These are phyloP conservation scores for Lumnitzera racemosa DNA, from an alignment of 345 rosid species.

Conservation along the genomic window DNA sequence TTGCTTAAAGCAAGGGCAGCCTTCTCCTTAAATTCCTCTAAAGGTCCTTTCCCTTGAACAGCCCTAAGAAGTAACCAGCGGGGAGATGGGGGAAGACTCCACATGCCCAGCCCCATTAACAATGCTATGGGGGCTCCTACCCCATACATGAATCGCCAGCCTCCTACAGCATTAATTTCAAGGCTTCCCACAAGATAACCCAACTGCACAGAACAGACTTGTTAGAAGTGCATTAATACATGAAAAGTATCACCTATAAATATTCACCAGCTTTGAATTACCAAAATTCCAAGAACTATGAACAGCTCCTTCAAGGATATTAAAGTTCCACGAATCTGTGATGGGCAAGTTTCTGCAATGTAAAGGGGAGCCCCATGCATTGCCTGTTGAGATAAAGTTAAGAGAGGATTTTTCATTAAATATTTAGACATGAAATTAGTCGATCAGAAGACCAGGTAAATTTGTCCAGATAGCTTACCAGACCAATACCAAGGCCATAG, in stretches of 20 bases:
- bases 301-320: slow-evolving; percentile 87
- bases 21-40: slow-evolving; percentile 68
- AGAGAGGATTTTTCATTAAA: background rate
- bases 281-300: slow-evolving; percentile 93
- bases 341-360: slow-evolving; percentile 96
- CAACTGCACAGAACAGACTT: slow-evolving; percentile 34
- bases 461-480: slow-evolving; percentile 43
- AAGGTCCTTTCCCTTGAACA: slow-evolving; percentile 67
- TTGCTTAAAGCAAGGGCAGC: slow-evolving; percentile 70
- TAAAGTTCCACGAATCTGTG: slow-evolving; percentile 93
- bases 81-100: slow-evolving; percentile 94
- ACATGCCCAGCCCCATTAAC: slow-evolving; percentile 81
- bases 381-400: slow-evolving; percentile 43
- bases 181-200: slow-evolving; percentile 91
- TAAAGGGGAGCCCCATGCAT: slow-evolving; percentile 99
- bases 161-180: slow-evolving; percentile 69
- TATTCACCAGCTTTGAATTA: slow-evolving; percentile 14
- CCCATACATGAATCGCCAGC: slow-evolving; percentile 96
- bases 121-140: slow-evolving; percentile 58
- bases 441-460: background rate
- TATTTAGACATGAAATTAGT: background rate
- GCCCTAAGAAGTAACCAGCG: slow-evolving; percentile 97
- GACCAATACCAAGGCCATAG: slow-evolving; percentile 83
- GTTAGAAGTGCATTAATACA: background rate
- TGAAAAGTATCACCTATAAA: background rate